Evolutionary conservation across 176 grass and related monocot genomes (phyloP), one percentile per base, ranked within the genome.

Genomic region (Saccharum spontaneum): DNA sequence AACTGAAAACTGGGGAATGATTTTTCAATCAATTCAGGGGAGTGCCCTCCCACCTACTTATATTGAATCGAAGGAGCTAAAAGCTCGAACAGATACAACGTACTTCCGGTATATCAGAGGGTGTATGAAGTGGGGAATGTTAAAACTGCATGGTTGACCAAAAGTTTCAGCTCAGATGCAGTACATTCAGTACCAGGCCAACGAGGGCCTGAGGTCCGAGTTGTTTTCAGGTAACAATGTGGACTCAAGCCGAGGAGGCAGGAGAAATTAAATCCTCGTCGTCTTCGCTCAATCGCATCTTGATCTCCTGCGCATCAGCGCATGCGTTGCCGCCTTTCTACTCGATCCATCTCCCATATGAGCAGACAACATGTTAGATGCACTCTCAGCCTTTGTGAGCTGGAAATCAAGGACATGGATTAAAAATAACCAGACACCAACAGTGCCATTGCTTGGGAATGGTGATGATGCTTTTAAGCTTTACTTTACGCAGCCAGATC

Each of bases 401-500:
- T 76, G 60, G 85, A n/a, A 57, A 82, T 87, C 63, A 70, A 77
- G 79, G 63, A 82, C 79, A 20, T 0, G 37, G 71, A 57, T 36
- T 69, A 67, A 77, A 77, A 87, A 46, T 49, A 87, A 69, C 36
- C 36, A 26, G 86, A 22, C 79, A 70, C 33, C 86, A 61, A 77
- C 63, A 77, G 71, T 57, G 16, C 16, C 33, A 59, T 75, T 36
- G 20, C 55, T 41, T 66, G 64, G 49, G 60, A 40, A 24, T 28
- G 6, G 55, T 44, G 59, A 59, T 28, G 37, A 50, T 88, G 33
- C 83, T 78, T 82, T 90, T 66, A 17, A 66, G 79, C 89, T 87
- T 87, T 60, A 60, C 20, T 23, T 60, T 87, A 79, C 59, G 67
- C 24, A 11, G 65, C 75, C 84, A 75, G 84, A 83, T 90, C 84